A percentile compares a stretch with the other conserved stretches of the same genome.
Conservation (phyloP, 495 filamentous ascomycete species). For the Trichodelitschia bisporula region DNA sequence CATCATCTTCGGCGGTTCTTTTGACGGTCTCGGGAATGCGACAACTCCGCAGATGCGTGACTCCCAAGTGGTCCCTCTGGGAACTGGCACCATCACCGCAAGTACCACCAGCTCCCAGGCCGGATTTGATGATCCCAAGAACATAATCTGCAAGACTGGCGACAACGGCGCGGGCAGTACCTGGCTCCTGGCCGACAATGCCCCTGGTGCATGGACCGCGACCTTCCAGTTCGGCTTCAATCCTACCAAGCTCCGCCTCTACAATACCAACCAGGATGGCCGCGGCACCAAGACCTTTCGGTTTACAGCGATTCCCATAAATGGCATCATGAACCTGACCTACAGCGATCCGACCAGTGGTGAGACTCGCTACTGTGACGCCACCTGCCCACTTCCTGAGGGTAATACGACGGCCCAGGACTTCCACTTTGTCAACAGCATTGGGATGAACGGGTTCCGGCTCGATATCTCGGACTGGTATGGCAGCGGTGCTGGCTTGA, state of each 20-base stretch:
- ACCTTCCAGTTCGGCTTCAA: slow-evolving; percentile 56
- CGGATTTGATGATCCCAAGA: slow-evolving; percentile 55
- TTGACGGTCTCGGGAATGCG: slow-evolving; percentile 70
- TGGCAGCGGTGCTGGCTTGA: slow-evolving; percentile 61
- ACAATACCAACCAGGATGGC: slow-evolving; percentile 71
- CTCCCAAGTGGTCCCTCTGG: slow-evolving; percentile 63
- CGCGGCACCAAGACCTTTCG: slow-evolving; percentile 71
- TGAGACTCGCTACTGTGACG: slow-evolving; percentile 42
- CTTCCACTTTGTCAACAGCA: slow-evolving; percentile 64
- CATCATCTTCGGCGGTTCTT: slow-evolving; percentile 81
- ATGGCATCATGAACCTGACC: slow-evolving; percentile 91
- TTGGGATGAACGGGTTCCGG: slow-evolving; percentile 75
- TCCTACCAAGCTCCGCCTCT: slow-evolving; percentile 66
- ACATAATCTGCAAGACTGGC: slow-evolving; percentile 60
- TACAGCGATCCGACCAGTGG: slow-evolving; percentile 52
- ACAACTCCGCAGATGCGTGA: slow-evolving; percentile 31
- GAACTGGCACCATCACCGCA: slow-evolving; percentile 44
- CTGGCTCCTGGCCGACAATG: slow-evolving; percentile 64
- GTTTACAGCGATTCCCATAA: slow-evolving; percentile 55
- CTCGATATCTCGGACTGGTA: slow-evolving; percentile 73
- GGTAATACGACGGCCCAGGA: slow-evolving; percentile 48
- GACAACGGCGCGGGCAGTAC: slow-evolving; percentile 45
- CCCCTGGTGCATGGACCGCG: slow-evolving; percentile 65
- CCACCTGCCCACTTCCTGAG: slow-evolving; percentile 52
- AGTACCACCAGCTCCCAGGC: slow-evolving; percentile 29